Base-by-base conservation (phyloP, 2,329 filamentous ascomycete genomes). In the Xylariales sp. region DNA sequence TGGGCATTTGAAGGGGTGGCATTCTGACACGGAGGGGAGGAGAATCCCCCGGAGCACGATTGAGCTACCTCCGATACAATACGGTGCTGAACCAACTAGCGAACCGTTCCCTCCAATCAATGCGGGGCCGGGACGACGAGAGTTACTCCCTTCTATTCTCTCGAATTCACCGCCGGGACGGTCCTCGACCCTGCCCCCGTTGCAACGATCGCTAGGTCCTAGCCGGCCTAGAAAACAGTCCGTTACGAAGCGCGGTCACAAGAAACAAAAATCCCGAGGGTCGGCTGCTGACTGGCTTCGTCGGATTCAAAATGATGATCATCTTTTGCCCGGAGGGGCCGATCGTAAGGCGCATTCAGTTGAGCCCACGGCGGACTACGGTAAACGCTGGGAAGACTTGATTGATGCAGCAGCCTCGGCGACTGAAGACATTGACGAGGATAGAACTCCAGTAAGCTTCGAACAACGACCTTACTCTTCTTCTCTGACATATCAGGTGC, bases 301-400 rank as follows among this genome's bases (percentile, higher is more conserved):
- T 36, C 81, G 86, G 50, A 84, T 88, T 28, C 86, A 88, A 70
- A 87, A 88, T 70, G 85, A 88, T 53, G 86, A 88, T 64, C 87
- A 91, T 69, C 84, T 93, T 71, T 91, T 91, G 70, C 83, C 84
- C 12, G 84, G 83, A 76, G 87, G 90, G 65, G 89, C 91, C 74
- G 90, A 93, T 75, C 88, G 93, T 70, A 97, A 97, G 81, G 93
- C 93, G 64, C 87, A 92, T 72, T 97, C 93, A 16, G 93, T 93
- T 49, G 95, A 97, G 80, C 94, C 94, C 30, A 88, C 91, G 64
- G 89, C 88, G 23, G 91, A 92, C 67, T 92, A 92, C 81, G 94
- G 93, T 72, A 97, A 96, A 82, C 87, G 95, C 75, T 98, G 95
- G 96, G 93, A 97, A 80, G 95, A 98, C 80, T 85, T 98, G 68